Base-by-base conservation (phyloP, 2,329 filamentous ascomycete genomes). In the Xylaria sp. region DNA sequence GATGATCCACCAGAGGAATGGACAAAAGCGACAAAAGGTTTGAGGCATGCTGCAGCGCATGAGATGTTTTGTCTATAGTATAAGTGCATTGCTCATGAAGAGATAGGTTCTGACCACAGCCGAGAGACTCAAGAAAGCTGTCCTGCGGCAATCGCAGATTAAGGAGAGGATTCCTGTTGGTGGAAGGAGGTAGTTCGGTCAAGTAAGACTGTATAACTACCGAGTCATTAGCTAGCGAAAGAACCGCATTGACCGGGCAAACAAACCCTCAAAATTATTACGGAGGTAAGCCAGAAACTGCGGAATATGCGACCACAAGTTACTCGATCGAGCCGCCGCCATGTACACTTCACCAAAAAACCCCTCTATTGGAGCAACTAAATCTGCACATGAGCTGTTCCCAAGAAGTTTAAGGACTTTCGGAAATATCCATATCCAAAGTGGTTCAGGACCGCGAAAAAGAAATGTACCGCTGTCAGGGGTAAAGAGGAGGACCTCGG, bases 341-440 rank as follows among this genome's bases (percentile, higher is more conserved):
- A 84, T 77, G 72, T 88, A 81, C 5, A 88, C 73, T 55, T 85
- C 83, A 59, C 81, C 80, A 61, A 89, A 82, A 67, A 91, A 85
- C 2, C 79, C 79, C 72, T 87, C 83, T n/a, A 91, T 85, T 12
- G 84, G 83, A 20, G 81, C 78, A 10, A 82, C 81, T 13, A 91
- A 77, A 18, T 82, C 82, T 41, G 83, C 73, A 68, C 83, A 88
- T 51, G 82, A 79, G 74, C 77, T 76, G 62, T 87, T 85, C 1
- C 88, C 89, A 31, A 91, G 81, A 73, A 91, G 80, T 67, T 80
- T 85, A 72, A 89, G 84, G 52, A 88, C 81, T 77, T 84, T 87
- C 57, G 85, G 91, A 71, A 88, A 86, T 72, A 88, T 83, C 89
- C 89, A 92, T 48, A 87, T 77, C 85, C 91, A 92, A 51, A 91